Evolutionary conservation across 1,284 basidiomycete species (phyloP).

Genomic region (Apiotrichum siamense): DNA sequence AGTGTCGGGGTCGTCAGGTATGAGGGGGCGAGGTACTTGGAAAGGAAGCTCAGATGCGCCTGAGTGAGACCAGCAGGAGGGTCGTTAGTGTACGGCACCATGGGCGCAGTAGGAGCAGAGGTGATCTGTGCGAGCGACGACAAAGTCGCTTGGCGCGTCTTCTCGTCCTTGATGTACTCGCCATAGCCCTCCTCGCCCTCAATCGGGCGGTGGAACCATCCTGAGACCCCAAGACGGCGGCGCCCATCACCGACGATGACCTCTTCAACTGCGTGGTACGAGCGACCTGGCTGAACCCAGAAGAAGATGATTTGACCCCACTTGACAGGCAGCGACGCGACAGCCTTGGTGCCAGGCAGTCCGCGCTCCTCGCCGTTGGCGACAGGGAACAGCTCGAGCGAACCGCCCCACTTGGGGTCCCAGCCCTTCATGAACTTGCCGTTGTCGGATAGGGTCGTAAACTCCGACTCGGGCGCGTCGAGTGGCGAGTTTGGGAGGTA

Average conservation of each 20-base stretch:
- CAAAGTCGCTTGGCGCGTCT: slow-evolving; percentile 64
- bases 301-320: slow-evolving; percentile 99
- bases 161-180: slow-evolving; percentile 56
- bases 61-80: slow-evolving; percentile 54
- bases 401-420: slow-evolving; percentile 84
- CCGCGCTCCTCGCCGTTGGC: slow-evolving; percentile 45
- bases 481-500: slow-evolving; percentile 86
- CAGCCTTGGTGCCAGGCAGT: slow-evolving; percentile 38
- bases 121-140: slow-evolving; percentile 49
- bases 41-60: slow-evolving; percentile 63
- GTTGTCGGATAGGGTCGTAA: slow-evolving; percentile 25
- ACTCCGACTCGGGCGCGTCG: slow-evolving; percentile 42
- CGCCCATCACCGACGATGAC: slow-evolving; percentile 75
- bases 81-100: slow-evolving; percentile 37
- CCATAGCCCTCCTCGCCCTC: slow-evolving; percentile 84
- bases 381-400: slow-evolving; percentile 86
- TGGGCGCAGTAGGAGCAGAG: slow-evolving; percentile 54
- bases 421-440: slow-evolving; percentile 51
- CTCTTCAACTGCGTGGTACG: slow-evolving; percentile 96
- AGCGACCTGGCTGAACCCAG: slow-evolving; percentile 67
- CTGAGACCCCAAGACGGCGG: slow-evolving; percentile 79
- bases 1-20: slow-evolving; percentile 81
- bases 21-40: slow-evolving; percentile 79
- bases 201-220: slow-evolving; percentile 93
- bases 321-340: slow-evolving; percentile 49